These are phyloP conservation scores for Fragaria vesca DNA, from an alignment of 306 rosid species.

Conservation along the genomic window DNA sequence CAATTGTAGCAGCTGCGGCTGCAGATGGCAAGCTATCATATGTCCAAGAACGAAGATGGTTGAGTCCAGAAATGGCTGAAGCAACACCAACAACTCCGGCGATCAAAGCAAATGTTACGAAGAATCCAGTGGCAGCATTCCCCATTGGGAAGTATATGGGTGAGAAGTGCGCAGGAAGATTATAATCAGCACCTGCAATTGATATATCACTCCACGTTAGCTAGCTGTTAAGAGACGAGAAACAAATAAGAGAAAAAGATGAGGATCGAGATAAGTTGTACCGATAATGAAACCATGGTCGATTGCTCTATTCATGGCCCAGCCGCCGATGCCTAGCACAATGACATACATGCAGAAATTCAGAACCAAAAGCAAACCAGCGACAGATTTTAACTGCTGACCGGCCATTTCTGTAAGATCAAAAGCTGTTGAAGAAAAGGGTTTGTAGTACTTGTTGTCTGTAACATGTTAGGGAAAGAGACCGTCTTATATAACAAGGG, in stretches of 20 bases:
- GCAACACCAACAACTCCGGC: conserved; percentile 92
- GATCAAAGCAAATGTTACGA: conserved; percentile 71
- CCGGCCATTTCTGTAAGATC: conserved; percentile 53
- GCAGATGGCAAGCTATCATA: conserved; percentile 81
- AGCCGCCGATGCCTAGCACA: conserved; percentile 78
- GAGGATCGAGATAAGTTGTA: neutral
- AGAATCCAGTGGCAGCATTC: conserved; percentile 97
- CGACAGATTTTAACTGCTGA: conserved; percentile 57
- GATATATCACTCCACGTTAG: neutral
- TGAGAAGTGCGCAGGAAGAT: conserved; percentile 85
- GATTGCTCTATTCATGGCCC: conserved; percentile 94
- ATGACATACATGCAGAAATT: conserved; percentile 92
- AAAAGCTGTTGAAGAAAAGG: conserved; percentile 16
- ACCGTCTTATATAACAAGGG: conserved; percentile 20
- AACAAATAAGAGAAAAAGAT: neutral
- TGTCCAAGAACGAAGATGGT: conserved; percentile 80
- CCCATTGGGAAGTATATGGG: conserved; percentile 95
- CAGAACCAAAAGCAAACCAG: conserved; percentile 66
- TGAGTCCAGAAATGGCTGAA: conserved; percentile 61
- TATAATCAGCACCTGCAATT: conserved; percentile 55
- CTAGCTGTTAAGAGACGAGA: neutral
- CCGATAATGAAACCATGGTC: conserved; percentile 86
- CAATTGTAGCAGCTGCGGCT: conserved; percentile 67
- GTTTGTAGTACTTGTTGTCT: conserved; percentile 4
- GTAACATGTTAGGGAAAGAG: conserved; percentile 20